phyloP scores from a whole-genome alignment of 257 asterid species.

The Solanum neorickii region DNA sequence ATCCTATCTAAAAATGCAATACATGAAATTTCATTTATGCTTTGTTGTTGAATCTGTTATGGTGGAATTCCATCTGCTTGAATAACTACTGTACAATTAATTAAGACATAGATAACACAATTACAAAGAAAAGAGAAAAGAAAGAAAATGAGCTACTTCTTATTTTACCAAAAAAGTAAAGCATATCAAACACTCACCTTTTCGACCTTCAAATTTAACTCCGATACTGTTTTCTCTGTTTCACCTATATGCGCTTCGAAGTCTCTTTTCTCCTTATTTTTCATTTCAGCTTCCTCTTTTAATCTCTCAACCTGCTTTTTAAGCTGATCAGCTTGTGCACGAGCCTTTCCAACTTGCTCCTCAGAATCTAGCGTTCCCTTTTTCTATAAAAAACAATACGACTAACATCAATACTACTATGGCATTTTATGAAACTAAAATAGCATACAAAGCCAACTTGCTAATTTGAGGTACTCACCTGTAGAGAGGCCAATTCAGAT shows the following conservation, averaged over 20 bases:
- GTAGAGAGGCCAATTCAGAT: constrained; percentile 58
- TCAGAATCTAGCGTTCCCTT: constrained; percentile 47
- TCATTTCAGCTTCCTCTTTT: constrained; percentile 31
- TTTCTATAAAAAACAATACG: constrained; percentile 18
- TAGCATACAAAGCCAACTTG: background rate
- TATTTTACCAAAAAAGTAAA: background rate
- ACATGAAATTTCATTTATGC: background rate
- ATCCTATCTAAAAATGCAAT: background rate
- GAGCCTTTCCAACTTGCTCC: constrained; percentile 63
- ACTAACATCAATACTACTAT: background rate
- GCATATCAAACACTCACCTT: constrained; percentile 29
- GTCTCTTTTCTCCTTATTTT: constrained; percentile 38
- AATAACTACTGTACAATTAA: background rate
- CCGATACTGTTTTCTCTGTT: constrained; percentile 47
- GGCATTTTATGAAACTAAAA: background rate
- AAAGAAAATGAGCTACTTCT: background rate
- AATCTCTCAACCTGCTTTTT: constrained; percentile 62
- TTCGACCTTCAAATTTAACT: constrained; percentile 38
- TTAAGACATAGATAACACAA: background rate
- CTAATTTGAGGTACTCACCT: constrained; percentile 33
- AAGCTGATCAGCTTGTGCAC: constrained; percentile 56
- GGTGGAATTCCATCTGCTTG: background rate
- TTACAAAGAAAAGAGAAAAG: background rate
- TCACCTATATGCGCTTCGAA: constrained; percentile 45
- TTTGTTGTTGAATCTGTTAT: background rate